Base-by-base conservation (phyloP, 805 yeast species). In the Candida odintsovae region DNA sequence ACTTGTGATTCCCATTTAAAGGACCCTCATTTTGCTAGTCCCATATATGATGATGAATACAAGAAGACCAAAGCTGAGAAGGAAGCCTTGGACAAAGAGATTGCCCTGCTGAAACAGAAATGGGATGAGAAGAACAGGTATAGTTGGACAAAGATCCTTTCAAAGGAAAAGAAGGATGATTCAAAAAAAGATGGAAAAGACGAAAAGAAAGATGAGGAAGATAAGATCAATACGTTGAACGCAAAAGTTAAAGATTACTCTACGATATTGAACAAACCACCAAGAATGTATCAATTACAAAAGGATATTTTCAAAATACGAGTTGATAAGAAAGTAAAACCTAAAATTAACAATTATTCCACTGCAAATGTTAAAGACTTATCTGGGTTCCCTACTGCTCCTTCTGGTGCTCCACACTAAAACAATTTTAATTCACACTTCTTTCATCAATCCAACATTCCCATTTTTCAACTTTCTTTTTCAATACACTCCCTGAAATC, bases 401-500 rank as follows among this genome's bases (percentile, higher is more conserved):
- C 62, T 1, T 43, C 42, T 15, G 48, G 31, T 13, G 23, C 25
- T 29, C 52, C 44, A 25, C 6, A 25, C 12, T 25, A 38, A 29
- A 26, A 28, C 2, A 18, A 13, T 22, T 23, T 33, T 42, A 45
- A 33, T 86, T 86, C 23, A 82, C 85, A 13, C 83, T 83, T 54
- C 77, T 74, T 61, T 83, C 90, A 52, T 80, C 83, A 29, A 90
- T 71, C 96, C 96, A 90, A 52, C 81, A 74, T 52, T 75, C 78
- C 89, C 96, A 86, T 18, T 67, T 67, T 5, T 68, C 75, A 33
- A 76, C 66, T 28, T 82, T 76, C 15, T 68, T 66, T 53, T 79
- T 78, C 58, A 71, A 66, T 3, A 86, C 85, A 52, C 90, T 84
- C 2, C 97, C 97, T 9, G 78, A 80, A 1, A 78, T 54, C 40